Conservation (phyloP, 2,329 filamentous ascomycete species). For the Aspergillus spinulosporus region DNA sequence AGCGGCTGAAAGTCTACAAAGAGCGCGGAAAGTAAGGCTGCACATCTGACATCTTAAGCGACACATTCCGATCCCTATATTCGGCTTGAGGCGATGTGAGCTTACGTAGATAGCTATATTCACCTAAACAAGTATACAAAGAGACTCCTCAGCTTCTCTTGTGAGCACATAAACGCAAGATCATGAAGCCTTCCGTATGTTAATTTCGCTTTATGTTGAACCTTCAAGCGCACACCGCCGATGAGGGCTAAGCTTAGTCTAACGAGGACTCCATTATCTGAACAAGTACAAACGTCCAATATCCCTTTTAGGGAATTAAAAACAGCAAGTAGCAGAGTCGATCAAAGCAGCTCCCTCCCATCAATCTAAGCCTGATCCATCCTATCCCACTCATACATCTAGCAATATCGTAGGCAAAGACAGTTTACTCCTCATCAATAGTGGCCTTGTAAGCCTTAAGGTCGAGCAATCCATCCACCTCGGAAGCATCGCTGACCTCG, state of each 20-base stretch:
- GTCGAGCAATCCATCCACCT: constrained; percentile 76
- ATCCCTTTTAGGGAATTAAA: neutral
- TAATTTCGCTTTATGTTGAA: constrained; percentile 16
- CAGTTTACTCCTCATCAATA: constrained; percentile 57
- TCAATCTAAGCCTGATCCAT: neutral
- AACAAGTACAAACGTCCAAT: constrained; percentile 3
- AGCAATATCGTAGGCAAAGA: neutral
- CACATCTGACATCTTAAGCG: too few relatives aligned
- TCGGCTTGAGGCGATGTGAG: too few relatives aligned
- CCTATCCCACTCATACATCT: neutral
- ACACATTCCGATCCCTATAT: too few relatives aligned
- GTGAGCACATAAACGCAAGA: too few relatives aligned
- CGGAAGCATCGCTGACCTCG: constrained; percentile 67
- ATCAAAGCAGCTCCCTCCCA: constrained; percentile 1
- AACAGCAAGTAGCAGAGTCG: constrained; percentile 6
- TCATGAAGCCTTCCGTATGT: neutral
- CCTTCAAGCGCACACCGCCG: constrained; percentile 9
- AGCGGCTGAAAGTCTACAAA: too few relatives aligned
- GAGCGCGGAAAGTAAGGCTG: too few relatives aligned
- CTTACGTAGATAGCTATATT: too few relatives aligned
- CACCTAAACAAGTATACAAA: too few relatives aligned
- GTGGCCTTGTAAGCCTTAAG: constrained; percentile 69
- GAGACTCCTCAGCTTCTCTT: too few relatives aligned
- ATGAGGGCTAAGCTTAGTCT: constrained; percentile 14
- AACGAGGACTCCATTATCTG: constrained; percentile 2